Evolutionary conservation across 768 basidiomycete species (phyloP).

Genomic region (Mycena crocata): DNA sequence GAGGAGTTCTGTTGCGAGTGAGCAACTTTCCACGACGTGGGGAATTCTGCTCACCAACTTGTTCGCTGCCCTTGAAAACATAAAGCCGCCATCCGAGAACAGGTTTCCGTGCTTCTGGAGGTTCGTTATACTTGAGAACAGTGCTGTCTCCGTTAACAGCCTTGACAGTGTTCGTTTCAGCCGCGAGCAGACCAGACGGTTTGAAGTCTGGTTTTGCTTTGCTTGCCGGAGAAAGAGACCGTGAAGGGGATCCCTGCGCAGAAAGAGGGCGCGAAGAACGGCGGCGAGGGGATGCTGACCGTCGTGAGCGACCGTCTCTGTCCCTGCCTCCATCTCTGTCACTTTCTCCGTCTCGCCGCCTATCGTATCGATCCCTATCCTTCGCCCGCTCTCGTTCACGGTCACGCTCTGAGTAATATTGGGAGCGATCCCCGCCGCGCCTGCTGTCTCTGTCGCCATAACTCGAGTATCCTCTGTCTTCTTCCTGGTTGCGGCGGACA

Average conservation of each 20-base stretch:
- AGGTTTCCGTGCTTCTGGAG: constrained; percentile 97
- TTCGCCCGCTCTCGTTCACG: constrained; percentile 55
- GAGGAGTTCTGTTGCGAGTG: constrained; percentile 71
- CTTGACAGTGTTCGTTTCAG: constrained; percentile 93
- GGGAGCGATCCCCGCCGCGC: constrained; percentile 33
- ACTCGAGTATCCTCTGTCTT: constrained; percentile 24
- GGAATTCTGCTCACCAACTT: constrained; percentile 75
- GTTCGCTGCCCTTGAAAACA: constrained; percentile 95
- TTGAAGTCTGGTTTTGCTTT: constrained; percentile 92
- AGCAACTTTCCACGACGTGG: not conserved
- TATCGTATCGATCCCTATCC: constrained; percentile 58
- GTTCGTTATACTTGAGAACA: constrained; percentile 97
- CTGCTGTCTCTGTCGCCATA: constrained; percentile 14
- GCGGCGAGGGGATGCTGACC: constrained; percentile 75
- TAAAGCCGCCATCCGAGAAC: constrained; percentile 92
- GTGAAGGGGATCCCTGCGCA: constrained; percentile 54
- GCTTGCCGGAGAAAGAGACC: constrained; percentile 59
- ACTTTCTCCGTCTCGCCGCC: constrained; percentile 37
- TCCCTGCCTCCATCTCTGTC: constrained; percentile 44
- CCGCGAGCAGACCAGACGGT: constrained; percentile 90
- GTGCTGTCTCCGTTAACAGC: constrained; percentile 80
- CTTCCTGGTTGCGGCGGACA: not conserved
- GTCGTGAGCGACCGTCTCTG: constrained; percentile 49
- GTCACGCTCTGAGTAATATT: constrained; percentile 52
- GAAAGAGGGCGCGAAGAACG: constrained; percentile 53